These are phyloP conservation scores for Termitomyces sp. DNA, from an alignment of 768 basidiomycete genomes.

Conservation along the genomic window DNA sequence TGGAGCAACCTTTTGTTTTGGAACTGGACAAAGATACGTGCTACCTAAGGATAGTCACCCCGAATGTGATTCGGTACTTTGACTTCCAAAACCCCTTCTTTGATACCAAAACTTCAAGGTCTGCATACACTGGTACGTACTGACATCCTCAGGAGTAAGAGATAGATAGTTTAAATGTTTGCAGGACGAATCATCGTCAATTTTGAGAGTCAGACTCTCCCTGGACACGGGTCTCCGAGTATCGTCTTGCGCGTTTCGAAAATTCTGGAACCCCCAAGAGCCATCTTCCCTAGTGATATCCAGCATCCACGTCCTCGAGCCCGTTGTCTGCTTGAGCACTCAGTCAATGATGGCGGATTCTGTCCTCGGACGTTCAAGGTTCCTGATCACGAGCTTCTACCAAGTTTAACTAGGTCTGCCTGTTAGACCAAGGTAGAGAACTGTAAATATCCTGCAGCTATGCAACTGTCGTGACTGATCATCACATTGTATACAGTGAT, in stretches of 20 bases:
- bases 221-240: background rate
- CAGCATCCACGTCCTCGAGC: background rate
- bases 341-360: background rate
- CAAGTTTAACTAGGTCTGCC: background rate
- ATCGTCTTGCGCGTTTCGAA: background rate
- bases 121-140: background rate
- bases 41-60: background rate
- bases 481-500: background rate
- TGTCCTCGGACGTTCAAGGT: background rate
- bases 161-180: background rate
- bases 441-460: background rate
- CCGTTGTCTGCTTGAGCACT: background rate
- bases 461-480: background rate
- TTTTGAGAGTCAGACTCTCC: background rate
- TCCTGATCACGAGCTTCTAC: background rate
- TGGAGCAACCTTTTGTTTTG: constrained; percentile 1
- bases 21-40: background rate
- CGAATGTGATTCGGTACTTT: background rate
- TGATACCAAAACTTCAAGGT: background rate
- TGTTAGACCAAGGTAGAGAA: too few relatives aligned
- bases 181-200: background rate
- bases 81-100: background rate
- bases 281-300: background rate
- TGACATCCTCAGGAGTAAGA: background rate
- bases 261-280: background rate